Evolutionary conservation across 2,329 filamentous ascomycete species (phyloP), one percentile per base, ranked within the genome.

Genomic region (Calonectria montana): DNA sequence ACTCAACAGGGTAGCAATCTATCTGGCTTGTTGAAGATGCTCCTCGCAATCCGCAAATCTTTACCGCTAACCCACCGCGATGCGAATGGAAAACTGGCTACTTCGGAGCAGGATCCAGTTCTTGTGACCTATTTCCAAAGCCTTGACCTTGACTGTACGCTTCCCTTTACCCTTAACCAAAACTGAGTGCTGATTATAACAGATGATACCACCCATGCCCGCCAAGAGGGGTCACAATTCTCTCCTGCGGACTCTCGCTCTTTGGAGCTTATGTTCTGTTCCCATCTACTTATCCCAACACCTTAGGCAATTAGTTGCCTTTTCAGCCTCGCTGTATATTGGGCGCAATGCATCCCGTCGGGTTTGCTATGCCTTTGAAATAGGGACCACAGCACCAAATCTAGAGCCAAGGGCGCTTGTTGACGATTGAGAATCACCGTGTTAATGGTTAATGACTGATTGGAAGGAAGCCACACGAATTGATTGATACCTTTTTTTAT

Each of bases 1-100:
- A 89, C 89, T 0, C 86, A 88, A 67, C 90, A 92, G 74, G 91
- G 91, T 18, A 87, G 89, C 55, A 87, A 88, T 39, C 85, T 93
- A 8, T 89, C 90, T 6, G 86, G 89, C 53, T 81, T 92, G 45
- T 80, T 93, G 62, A 88, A 88, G 79, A 91, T 92, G 89, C 85
- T 93, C 4, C 80, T 92, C 12, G 84, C 84, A n/a, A 91, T 92
- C 67, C 86, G 91, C 45, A 88, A 89, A 72, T 87, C 89, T 1
- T 84, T 91, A 6, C 91, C 91, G 1, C 87, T 87, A 73, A 90
- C 88, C 0, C 79, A 83, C 27, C 83, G 86, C 1, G 83, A 84
- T 45, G 77, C 83, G 0, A 85, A 90, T 63, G 88, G 87, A 2
- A 87, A 88, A 64, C 81, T 91, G 15, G 79, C 84, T 3, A 84